phyloP scores from a whole-genome alignment of 192 early-diverging fungal species.

The Cladochytrium replicatum region DNA sequence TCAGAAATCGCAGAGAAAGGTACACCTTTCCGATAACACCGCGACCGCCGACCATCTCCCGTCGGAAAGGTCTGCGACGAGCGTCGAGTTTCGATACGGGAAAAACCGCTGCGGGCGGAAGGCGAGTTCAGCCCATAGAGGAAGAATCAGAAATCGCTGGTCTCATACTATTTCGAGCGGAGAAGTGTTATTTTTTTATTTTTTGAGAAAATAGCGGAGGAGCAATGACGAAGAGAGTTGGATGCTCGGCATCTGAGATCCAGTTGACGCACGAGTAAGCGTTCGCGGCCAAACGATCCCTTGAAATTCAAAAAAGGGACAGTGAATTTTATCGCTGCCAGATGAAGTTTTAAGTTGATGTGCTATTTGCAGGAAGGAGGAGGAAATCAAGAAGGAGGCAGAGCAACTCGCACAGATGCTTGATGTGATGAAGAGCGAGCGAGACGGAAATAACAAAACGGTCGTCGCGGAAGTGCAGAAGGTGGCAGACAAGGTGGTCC shows the following conservation, averaged over 20 bases:
- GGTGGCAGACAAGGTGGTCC: slow-evolving; percentile 29
- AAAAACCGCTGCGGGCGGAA: slow-evolving; percentile 28
- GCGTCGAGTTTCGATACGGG: slow-evolving; percentile 14
- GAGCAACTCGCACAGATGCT: slow-evolving; percentile 17
- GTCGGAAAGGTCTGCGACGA: slow-evolving; percentile 31
- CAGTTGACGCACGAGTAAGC: slow-evolving; percentile 45
- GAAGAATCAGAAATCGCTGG: slow-evolving; percentile 12
- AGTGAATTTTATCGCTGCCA: too few species aligned
- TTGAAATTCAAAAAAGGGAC: slow-evolving; percentile 29
- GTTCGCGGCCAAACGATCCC: slow-evolving; percentile 28
- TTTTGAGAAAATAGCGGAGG: slow-evolving; percentile 21
- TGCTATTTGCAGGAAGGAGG: slow-evolving; percentile 22
- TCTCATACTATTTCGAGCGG: slow-evolving; percentile 21
- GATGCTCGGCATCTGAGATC: slow-evolving; percentile 38
- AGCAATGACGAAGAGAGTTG: slow-evolving; percentile 23
- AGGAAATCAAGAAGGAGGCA: slow-evolving; percentile 28
- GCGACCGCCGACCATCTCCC: slow-evolving; percentile 19
- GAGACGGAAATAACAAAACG: slow-evolving; percentile 29
- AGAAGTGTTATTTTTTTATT: slow-evolving; percentile 4
- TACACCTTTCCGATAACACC: slow-evolving; percentile 22
- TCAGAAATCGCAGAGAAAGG: slow-evolving; percentile 17
- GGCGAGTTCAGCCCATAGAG: slow-evolving; percentile 21
- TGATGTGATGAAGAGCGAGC: slow-evolving; percentile 13
- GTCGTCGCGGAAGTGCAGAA: slow-evolving; percentile 35
- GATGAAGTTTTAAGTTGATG: not conserved